These are phyloP conservation scores for Coemansia sp. DNA, from an alignment of 192 early-diverging fungal genomes.

Conservation along the genomic window DNA sequence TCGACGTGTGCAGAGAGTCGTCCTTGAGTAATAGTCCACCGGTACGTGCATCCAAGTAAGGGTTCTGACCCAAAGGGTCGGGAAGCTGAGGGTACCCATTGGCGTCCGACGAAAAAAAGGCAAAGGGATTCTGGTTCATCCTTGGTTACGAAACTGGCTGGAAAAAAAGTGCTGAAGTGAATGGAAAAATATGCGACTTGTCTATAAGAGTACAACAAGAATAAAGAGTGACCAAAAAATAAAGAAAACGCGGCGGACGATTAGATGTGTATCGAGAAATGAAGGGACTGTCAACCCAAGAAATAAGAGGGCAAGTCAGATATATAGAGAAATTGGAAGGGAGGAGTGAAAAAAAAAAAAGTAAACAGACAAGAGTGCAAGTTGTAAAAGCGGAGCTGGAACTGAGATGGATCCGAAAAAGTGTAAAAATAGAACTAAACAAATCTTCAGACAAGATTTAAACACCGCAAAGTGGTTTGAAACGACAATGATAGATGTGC, in stretches of 20 bases:
- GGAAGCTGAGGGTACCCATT: constrained; percentile 42
- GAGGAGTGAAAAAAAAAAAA: background rate
- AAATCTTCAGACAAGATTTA: constrained; percentile 5
- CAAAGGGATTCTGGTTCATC: constrained; percentile 57
- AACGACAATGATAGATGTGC: background rate
- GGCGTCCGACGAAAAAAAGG: constrained; percentile 47
- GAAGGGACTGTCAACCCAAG: background rate
- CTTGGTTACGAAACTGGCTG: background rate
- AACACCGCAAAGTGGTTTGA: background rate
- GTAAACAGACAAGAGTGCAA: background rate
- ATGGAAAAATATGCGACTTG: background rate
- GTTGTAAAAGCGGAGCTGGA: constrained; percentile 5
- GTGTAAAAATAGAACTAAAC: constrained; percentile 8
- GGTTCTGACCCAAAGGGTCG: constrained; percentile 27
- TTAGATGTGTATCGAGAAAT: constrained; percentile 1
- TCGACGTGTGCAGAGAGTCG: constrained; percentile 48
- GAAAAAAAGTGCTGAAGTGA: background rate
- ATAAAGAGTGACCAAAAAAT: constrained; percentile 7
- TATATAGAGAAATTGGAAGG: background rate
- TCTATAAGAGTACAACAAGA: background rate
- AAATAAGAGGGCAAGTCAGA: background rate
- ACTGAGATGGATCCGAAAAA: background rate
- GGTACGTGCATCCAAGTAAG: constrained; percentile 40
- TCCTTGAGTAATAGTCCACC: constrained; percentile 28
- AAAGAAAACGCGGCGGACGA: background rate